phyloP scores from a whole-genome alignment of 306 rosid species.

The Sphenostylis stenocarpa region DNA sequence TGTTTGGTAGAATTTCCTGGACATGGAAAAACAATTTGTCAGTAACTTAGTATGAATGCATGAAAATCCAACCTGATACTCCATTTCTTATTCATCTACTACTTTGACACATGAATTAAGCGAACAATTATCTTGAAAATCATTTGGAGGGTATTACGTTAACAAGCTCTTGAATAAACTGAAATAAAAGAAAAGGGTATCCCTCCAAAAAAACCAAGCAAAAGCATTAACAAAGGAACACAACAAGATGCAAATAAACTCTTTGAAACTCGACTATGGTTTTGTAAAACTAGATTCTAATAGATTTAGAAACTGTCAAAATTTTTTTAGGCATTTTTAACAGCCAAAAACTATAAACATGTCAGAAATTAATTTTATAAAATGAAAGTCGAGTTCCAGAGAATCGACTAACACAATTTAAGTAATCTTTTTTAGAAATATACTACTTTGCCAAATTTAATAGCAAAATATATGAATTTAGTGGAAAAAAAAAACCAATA shows the following conservation, averaged over 20 bases:
- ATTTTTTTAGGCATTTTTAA: background rate
- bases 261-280: background rate
- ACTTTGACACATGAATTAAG: background rate
- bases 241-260: background rate
- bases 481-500: background rate
- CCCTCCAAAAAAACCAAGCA: background rate
- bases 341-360: background rate
- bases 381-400: background rate
- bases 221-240: background rate
- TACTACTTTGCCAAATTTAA: too few species aligned
- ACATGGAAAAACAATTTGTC: background rate
- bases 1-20: background rate
- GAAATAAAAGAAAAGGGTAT: background rate
- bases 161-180: background rate
- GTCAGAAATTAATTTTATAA: background rate
- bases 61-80: background rate
- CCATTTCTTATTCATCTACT: background rate
- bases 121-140: background rate
- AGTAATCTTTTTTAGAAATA: background rate
- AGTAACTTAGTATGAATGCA: background rate
- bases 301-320: background rate
- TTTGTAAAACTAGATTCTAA: background rate
- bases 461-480: too few species aligned
- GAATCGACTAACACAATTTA: background rate
- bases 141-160: background rate